phyloP scores from a whole-genome alignment of 2,329 filamentous ascomycete genomes.

The Pseudopyrenochaeta lycopersici region DNA sequence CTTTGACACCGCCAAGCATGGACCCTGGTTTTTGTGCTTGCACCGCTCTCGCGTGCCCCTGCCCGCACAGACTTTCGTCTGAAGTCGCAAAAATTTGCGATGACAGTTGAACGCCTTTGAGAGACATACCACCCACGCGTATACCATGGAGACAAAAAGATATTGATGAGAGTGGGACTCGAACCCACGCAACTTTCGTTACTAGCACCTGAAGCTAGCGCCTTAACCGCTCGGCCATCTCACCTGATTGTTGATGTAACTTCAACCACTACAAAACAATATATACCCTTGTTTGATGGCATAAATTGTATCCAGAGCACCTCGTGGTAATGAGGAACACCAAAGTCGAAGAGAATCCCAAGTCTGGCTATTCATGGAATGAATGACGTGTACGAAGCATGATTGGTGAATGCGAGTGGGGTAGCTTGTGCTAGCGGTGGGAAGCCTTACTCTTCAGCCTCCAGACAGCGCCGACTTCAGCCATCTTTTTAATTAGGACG shows the following conservation, averaged over 20 bases:
- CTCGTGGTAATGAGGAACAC: no score
- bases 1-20: neutral
- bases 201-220: conserved; percentile 52
- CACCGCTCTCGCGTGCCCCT: conserved; percentile 7
- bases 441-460: no score
- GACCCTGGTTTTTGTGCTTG: conserved; percentile 1
- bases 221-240: conserved; percentile 49
- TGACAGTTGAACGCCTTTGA: neutral
- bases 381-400: no score
- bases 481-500: no score
- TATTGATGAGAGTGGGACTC: conserved; percentile 49
- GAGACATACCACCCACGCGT: neutral
- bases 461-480: no score
- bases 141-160: conserved; percentile 29
- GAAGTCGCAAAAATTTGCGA: conserved; percentile 6
- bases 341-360: no score
- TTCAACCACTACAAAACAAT: no score
- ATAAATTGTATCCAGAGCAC: no score
- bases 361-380: no score
- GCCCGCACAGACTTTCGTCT: neutral
- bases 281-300: no score
- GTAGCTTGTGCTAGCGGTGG: no score
- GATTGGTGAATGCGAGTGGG: no score
- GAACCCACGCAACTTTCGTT: conserved; percentile 46
- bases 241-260: conserved; percentile 17